Conservation (phyloP, 2,329 filamentous ascomycete species). For the Aspergillus vadensis region DNA sequence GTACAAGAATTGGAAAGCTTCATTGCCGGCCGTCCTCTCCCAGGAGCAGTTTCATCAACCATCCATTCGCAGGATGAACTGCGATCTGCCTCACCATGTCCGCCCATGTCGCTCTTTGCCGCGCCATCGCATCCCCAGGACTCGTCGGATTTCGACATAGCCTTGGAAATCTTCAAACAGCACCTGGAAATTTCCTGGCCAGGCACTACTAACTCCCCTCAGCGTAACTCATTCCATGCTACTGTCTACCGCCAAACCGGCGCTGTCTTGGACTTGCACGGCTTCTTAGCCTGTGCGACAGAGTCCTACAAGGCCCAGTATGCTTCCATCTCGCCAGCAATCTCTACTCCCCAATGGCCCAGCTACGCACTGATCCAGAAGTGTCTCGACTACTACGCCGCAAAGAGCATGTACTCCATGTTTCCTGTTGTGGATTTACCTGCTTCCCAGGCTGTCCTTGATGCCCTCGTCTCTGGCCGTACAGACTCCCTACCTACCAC, state of each 20-base stretch:
- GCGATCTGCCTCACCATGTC: neutral
- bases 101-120: neutral
- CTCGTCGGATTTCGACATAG: conserved; percentile 1
- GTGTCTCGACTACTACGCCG: conserved; percentile 22
- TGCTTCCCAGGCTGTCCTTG: conserved; percentile 17
- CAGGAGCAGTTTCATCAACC: neutral
- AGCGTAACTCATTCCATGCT: conserved; percentile 15
- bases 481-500: conserved; percentile 13
- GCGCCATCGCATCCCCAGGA: conserved; percentile 3
- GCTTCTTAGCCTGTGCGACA: conserved; percentile 14
- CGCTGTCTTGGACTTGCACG: conserved; percentile 19
- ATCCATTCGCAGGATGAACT: neutral
- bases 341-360: neutral
- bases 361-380: neutral
- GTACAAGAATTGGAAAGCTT: conserved; percentile 13
- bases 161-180: conserved; percentile 18
- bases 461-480: conserved; percentile 16
- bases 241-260: conserved; percentile 16
- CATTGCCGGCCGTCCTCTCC: neutral
- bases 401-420: conserved; percentile 25
- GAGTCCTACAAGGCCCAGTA: conserved; percentile 13
- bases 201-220: neutral
- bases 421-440: conserved; percentile 27
- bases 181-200: conserved; percentile 24
- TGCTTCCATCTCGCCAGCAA: conserved; percentile 5